Conservation (phyloP, 108 stramenopile species). For the Conticribra guillardii region DNA sequence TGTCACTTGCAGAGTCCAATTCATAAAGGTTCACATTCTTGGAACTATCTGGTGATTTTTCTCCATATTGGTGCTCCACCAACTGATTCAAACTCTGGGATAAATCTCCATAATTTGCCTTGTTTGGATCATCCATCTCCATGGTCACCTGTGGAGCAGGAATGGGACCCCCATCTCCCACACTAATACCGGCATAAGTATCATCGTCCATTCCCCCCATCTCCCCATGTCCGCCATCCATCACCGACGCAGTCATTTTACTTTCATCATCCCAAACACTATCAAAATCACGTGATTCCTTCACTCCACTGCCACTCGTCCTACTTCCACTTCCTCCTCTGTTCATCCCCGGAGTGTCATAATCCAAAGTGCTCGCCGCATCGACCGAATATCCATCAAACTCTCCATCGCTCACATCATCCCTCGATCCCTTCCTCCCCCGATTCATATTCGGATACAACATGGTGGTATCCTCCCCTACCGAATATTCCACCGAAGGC, state of each 20-base stretch:
- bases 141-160: not conserved
- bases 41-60: constrained; percentile 9
- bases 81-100: constrained; percentile 23
- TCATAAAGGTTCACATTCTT: constrained; percentile 16
- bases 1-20: constrained; percentile 43
- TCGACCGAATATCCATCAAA: constrained; percentile 50
- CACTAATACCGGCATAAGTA: constrained; percentile 8
- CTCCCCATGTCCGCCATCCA: not conserved
- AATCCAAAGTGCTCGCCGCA: constrained; percentile 41
- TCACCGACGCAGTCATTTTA: constrained; percentile 18
- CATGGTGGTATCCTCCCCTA: constrained; percentile 48
- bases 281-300: constrained; percentile 30
- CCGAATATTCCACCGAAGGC: constrained; percentile 20
- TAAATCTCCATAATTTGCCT: constrained; percentile 6
- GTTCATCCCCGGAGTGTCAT: not conserved
- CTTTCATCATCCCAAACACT: constrained; percentile 45
- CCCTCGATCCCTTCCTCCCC: constrained; percentile 16
- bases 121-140: not conserved
- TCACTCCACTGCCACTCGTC: not conserved
- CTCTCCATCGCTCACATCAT: constrained; percentile 29
- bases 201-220: constrained; percentile 9
- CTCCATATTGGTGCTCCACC: constrained; percentile 22
- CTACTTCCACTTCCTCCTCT: constrained; percentile 2
- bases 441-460: constrained; percentile 40
- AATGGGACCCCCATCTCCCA: not conserved